phyloP scores from a whole-genome alignment of 1,139 yeast genomes.

The Candida dubliniensis region DNA sequence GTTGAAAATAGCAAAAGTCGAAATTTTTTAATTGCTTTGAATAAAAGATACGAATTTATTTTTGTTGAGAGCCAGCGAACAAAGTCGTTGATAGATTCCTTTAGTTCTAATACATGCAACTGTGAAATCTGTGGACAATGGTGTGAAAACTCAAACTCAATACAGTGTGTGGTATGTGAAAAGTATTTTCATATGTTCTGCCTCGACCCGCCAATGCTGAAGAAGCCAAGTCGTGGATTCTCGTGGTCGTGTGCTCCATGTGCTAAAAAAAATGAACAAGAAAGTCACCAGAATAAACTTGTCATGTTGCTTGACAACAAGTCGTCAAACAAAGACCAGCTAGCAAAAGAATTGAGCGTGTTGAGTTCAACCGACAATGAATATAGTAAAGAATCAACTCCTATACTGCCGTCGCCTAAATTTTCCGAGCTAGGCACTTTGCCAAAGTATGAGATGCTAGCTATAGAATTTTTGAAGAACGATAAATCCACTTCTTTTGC shows the following conservation, averaged over 20 bases:
- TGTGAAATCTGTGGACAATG: conserved; percentile 82
- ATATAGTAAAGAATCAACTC: conserved; percentile 2
- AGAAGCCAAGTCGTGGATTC: conserved; percentile 84
- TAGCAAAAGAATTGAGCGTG: conserved; percentile 25
- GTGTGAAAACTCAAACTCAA: conserved; percentile 71
- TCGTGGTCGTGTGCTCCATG: conserved; percentile 93
- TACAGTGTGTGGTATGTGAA: conserved; percentile 79
- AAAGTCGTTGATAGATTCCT: conserved; percentile 61
- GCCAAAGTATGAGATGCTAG: conserved; percentile 65
- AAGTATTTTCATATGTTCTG: conserved; percentile 77
- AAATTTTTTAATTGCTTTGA: conserved; percentile 61
- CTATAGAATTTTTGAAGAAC: conserved; percentile 48
- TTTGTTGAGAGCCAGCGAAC: conserved; percentile 74
- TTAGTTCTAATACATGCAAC: conserved; percentile 50
- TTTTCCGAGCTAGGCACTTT: conserved; percentile 14
- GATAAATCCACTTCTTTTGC: conserved; percentile 44
- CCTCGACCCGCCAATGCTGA: conserved; percentile 77
- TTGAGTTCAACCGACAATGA: conserved; percentile 19
- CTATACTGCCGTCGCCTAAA: conserved; percentile 7
- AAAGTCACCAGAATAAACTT: conserved; percentile 30
- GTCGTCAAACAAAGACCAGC: conserved; percentile 38
- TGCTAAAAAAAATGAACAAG: conserved; percentile 44
- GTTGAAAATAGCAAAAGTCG: conserved; percentile 54
- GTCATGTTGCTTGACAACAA: conserved; percentile 48
- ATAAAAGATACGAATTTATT: conserved; percentile 69